These are phyloP conservation scores for Xanthoceras sorbifolium DNA, from an alignment of 345 rosid species.

Conservation along the genomic window DNA sequence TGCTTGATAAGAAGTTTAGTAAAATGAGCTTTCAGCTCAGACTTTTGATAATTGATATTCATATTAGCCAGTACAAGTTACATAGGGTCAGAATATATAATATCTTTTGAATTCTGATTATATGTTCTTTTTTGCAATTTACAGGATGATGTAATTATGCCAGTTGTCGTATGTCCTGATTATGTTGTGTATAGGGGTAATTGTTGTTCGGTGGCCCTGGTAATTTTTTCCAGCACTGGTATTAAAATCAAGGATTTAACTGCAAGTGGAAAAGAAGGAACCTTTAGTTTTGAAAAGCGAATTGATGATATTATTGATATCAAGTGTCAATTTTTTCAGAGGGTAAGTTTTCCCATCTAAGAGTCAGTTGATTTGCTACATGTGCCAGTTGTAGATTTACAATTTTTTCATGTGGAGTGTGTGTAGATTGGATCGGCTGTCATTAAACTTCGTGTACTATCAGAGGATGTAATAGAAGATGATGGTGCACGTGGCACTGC, in stretches of 20 bases:
- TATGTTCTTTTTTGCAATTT: slow-evolving; percentile 30
- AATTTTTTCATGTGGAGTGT: slow-evolving; percentile 20
- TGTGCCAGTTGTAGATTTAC: slow-evolving; percentile 10
- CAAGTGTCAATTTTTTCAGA: slow-evolving; percentile 56
- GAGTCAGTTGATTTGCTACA: slow-evolving; percentile 12
- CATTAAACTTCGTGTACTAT: slow-evolving; percentile 52
- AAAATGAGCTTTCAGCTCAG: slow-evolving; percentile 8
- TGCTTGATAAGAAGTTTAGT: background rate
- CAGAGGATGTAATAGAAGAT: slow-evolving; percentile 42
- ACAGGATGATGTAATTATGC: slow-evolving; percentile 53
- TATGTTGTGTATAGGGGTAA: slow-evolving; percentile 53
- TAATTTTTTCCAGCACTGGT: slow-evolving; percentile 57
- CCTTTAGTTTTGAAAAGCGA: slow-evolving; percentile 49
- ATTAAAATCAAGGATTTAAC: slow-evolving; percentile 50
- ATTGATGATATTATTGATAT: slow-evolving; percentile 74
- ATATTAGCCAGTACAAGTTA: background rate
- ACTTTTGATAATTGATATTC: background rate
- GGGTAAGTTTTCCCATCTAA: slow-evolving; percentile 49
- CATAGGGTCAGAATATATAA: slow-evolving; percentile 15
- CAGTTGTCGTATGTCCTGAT: slow-evolving; percentile 55
- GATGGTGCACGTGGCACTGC: slow-evolving; percentile 39
- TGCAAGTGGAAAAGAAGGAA: slow-evolving; percentile 36
- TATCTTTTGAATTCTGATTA: slow-evolving; percentile 19
- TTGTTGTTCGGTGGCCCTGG: slow-evolving; percentile 43
- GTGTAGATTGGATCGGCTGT: slow-evolving; percentile 58